Conservation (phyloP, 352 stramenopile species). For the Globisporangium nodosum region DNA sequence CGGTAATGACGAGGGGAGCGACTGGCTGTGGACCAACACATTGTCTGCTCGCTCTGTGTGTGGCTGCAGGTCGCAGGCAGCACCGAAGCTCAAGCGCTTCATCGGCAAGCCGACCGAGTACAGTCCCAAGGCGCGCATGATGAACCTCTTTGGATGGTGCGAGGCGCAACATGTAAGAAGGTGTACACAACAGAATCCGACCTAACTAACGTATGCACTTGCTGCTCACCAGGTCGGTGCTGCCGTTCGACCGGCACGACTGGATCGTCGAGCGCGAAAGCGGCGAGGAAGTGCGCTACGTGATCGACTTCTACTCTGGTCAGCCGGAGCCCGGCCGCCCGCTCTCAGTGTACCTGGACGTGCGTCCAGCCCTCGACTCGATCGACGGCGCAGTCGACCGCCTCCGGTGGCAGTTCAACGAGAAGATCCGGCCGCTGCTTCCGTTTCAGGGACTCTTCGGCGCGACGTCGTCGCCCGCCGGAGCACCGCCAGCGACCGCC, state of each 20-base stretch:
- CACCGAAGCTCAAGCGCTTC: conserved; percentile 93
- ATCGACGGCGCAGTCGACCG: conserved; percentile 71
- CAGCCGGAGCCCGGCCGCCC: conserved; percentile 70
- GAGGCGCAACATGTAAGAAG: conserved; percentile 11
- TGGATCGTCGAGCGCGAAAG: conserved; percentile 92
- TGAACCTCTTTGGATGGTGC: conserved; percentile 78
- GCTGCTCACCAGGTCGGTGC: conserved; percentile 56
- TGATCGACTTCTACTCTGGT: conserved; percentile 99
- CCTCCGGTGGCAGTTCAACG: conserved; percentile 74
- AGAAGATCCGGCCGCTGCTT: conserved; percentile 65
- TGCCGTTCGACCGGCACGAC: conserved; percentile 98
- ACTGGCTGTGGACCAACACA: background rate
- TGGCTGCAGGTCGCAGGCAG: conserved; percentile 23
- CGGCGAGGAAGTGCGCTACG: conserved; percentile 92
- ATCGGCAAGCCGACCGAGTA: conserved; percentile 93
- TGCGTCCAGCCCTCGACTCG: conserved; percentile 94
- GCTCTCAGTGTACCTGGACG: conserved; percentile 95
- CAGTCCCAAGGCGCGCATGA: conserved; percentile 91
- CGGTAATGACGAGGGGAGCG: background rate
- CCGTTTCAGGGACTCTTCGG: conserved; percentile 62
- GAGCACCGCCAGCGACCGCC: background rate
- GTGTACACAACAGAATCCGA: too few relatives aligned
- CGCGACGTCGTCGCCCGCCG: conserved; percentile 7
- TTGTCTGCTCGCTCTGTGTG: background rate
- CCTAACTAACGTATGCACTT: too few relatives aligned